Percentiles rank a stretch among this genome's conserved stretches.
Evolutionary conservation across 73 alveolate species (phyloP).

Genomic region (Uronychia binucleata): DNA sequence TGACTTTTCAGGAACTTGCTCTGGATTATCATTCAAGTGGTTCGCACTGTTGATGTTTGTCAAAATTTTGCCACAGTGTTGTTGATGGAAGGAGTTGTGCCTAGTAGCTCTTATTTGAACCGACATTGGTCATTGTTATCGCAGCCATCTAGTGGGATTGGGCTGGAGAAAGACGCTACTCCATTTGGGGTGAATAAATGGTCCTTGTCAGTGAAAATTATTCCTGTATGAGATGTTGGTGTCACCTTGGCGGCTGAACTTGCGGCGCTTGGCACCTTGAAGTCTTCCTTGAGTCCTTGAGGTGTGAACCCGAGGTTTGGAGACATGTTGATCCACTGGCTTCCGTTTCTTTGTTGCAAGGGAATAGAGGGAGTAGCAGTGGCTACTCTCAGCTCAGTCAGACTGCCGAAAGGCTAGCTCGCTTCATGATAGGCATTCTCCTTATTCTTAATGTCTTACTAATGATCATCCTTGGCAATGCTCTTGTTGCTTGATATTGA

Average conservation of each 20-base stretch:
- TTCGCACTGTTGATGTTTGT: too few relatives aligned
- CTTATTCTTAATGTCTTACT: too few relatives aligned
- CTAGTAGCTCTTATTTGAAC: too few relatives aligned
- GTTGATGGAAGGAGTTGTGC: too few relatives aligned
- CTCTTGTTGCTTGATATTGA: not conserved
- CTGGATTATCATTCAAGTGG: too few relatives aligned
- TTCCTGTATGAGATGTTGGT: not conserved
- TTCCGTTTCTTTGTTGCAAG: too few relatives aligned
- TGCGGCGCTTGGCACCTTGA: not conserved
- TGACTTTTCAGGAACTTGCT: too few relatives aligned
- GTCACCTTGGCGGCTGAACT: not conserved
- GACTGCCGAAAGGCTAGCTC: not conserved
- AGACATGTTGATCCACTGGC: not conserved
- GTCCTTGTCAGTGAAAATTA: not conserved
- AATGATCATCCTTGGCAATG: not conserved
- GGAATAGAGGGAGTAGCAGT: not conserved
- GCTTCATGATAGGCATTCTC: too few relatives aligned
- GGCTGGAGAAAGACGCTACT: not conserved
- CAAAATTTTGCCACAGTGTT: too few relatives aligned
- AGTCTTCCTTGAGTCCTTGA: not conserved
- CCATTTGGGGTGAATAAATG: not conserved
- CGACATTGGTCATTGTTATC: too few relatives aligned
- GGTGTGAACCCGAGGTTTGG: not conserved
- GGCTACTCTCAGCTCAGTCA: not conserved
- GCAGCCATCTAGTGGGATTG: too few relatives aligned